These are phyloP conservation scores for Auriculariales sp. DNA, from an alignment of 768 basidiomycete genomes.

Conservation along the genomic window DNA sequence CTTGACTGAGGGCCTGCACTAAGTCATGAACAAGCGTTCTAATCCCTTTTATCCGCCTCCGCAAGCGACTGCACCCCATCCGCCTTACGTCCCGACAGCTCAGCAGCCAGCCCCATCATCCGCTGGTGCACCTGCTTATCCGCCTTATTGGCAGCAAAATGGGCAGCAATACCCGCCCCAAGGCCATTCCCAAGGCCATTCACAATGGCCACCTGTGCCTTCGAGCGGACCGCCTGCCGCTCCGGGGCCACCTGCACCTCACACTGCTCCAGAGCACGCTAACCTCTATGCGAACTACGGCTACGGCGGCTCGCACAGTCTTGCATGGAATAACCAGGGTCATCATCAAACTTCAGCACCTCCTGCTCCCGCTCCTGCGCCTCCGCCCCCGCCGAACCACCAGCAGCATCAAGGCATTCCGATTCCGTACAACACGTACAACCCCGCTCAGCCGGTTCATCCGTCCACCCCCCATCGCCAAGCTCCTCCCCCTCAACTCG, in stretches of 20 bases:
- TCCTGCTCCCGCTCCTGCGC: too few species aligned
- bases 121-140: conserved; percentile 47
- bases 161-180: conserved; percentile 31
- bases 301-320: conserved; percentile 53
- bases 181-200: conserved; percentile 54
- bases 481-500: conserved; percentile 20
- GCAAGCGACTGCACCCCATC: conserved; percentile 2
- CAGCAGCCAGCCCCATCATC: conserved; percentile 6
- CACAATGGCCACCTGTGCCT: too few species aligned
- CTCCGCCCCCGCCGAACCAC: conserved; percentile 15
- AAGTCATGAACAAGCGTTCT: conserved; percentile 10
- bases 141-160: conserved; percentile 59
- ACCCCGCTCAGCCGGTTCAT: conserved; percentile 26
- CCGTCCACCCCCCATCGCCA: conserved; percentile 32
- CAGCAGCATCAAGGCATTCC: conserved; percentile 28
- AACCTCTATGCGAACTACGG: conserved; percentile 86
- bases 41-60: conserved; percentile 9
- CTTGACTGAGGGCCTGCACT: too few species aligned
- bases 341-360: conserved; percentile 28
- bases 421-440: background rate
- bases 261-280: conserved; percentile 40
- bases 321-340: conserved; percentile 17
- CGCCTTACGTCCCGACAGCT: conserved; percentile 4
- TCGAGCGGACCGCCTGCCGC: conserved; percentile 29
- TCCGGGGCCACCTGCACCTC: conserved; percentile 36